Percentiles rank a stretch among this genome's conserved stretches.
phyloP scores from a whole-genome alignment of 768 basidiomycete genomes.

The Candolleomyces efflorescens region DNA sequence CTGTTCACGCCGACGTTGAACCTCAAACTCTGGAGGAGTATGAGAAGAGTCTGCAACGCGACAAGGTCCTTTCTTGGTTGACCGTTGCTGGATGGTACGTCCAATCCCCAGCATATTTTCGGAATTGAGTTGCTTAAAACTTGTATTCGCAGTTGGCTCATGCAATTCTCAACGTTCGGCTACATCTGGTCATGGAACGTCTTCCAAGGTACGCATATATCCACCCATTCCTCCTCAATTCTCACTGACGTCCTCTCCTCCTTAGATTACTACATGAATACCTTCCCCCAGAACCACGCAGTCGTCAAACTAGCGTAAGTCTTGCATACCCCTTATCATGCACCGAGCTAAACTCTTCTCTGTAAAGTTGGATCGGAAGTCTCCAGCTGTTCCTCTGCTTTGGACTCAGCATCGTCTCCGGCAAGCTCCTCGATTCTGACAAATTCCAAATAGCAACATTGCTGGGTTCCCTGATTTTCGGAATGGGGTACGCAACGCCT shows the following conservation, averaged over 20 bases:
- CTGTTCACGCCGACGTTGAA: conserved; percentile 1
- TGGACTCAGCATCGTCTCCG: conserved; percentile 34
- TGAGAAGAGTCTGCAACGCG: conserved; percentile 2
- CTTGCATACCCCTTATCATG: neutral
- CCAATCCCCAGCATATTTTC: no score
- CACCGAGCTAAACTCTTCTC: neutral
- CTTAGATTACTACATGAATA: conserved; percentile 8
- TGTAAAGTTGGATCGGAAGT: conserved; percentile 43
- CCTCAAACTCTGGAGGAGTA: conserved; percentile 4
- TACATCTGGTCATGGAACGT: conserved; percentile 9
- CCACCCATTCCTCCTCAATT: no score
- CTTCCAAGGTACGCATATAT: conserved; percentile 5
- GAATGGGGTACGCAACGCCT: conserved; percentile 18
- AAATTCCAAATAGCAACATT: conserved; percentile 32
- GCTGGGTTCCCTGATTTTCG: conserved; percentile 21
- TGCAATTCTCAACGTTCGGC: conserved; percentile 9
- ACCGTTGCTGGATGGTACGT: conserved; percentile 8
- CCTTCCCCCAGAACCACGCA: conserved; percentile 1
- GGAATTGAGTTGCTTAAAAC: no score
- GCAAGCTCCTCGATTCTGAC: conserved; percentile 42
- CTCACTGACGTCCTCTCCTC: no score
- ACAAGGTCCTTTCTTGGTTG: conserved; percentile 3
- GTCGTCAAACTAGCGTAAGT: conserved; percentile 1
- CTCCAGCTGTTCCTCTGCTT: conserved; percentile 43
- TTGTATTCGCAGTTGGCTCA: conserved; percentile 4